Base-by-base conservation (phyloP, 2,329 filamentous ascomycete species). In the Aspergillus tamarii region DNA sequence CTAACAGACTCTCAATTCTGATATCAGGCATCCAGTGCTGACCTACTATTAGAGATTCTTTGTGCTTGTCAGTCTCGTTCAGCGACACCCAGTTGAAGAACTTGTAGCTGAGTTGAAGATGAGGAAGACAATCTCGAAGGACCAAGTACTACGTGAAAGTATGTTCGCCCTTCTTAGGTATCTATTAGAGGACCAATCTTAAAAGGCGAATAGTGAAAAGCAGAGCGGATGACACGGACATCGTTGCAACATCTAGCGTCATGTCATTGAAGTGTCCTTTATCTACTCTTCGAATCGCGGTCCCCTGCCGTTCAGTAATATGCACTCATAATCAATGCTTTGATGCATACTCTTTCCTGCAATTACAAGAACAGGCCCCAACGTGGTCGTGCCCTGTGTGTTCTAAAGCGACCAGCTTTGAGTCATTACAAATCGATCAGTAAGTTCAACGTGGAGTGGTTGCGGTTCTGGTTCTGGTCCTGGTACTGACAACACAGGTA, bases 381-480 rank as follows among this genome's bases (percentile, higher is more conserved):
- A 96, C 95, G 21, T 99, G 95, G 95, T 84, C 89, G n/a, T 99
- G 95, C 73, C 95, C 95, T 0, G 90, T 97, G 26, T 99, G 95
- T 82, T 94, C 90, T 78, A 96, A 94, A 73, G 80, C 87, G 0
- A 89, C 93, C 1, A 88, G 89, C 0, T 99, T 92, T 76, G 91
- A 94, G 57, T 89, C 87, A 55, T 81, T 99, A 28, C 93, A 92
- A 12, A 88, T 98, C 34, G 95, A 99, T 70, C 91, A 95, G 87
- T 95, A 83, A 79, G 88, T 81, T 10, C 21, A 26, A 45, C 19
- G 4, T n/a, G 4, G n/a, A 19, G 11, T 4, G 26, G 26, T 26
- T 26, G 26, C 28, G 28, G 23, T 50, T 30, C 11, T 16, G 21
- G 28, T 36, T 36, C 32, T 30, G 6, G 32, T 7, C 19, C 34